Base-by-base conservation (phyloP, 164 flowering plant species). In the Berberis thunbergii region DNA sequence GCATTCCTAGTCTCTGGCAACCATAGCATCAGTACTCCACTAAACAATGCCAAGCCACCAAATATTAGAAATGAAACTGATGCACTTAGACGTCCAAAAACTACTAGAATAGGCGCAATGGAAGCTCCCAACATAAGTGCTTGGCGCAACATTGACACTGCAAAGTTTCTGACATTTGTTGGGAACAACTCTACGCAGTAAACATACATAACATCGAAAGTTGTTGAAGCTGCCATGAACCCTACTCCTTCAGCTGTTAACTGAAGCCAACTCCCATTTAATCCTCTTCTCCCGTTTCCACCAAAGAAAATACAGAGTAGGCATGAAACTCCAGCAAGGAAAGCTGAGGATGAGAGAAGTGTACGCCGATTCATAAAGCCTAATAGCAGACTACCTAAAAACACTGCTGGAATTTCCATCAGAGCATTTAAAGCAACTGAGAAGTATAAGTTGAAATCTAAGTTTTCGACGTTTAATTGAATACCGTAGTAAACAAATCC, bases 141-240 rank as follows among this genome's bases (percentile, higher is more conserved):
- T 62, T 83, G 89, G 0, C 83, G 76, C 66, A 84, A 43, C 72
- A 81, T 38, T 0, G 87, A 81, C 45, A 83, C 82, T 0, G 85
- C 80, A 12, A 79, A 74, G 71, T 85, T 84, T 54, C 93, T 77
- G 56, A 82, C 81, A 54, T 78, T 83, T 1, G 86, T 87, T 0
- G 89, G 89, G 61, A 87, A 87, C 46, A 84, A 70, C 73, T 87
- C 93, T 13, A 85, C 84, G 45, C 80, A 71, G 69, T 83, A 81
- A 2, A 84, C 68, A 41, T 75, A 83, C 53, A 78, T 4, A 5
- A 84, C 74, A 62, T 81, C 82, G 40, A 74, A 83, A 1, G 86
- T 84, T 40, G 76, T 74, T 41, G 89, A 81, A 66, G 78, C 83
- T n/a, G 81, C 85, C 86, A 80, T 81, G 73, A 84, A 86, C 7